Conservation (phyloP, 176 grass and related monocot genomes). For the Otatea glauca region DNA sequence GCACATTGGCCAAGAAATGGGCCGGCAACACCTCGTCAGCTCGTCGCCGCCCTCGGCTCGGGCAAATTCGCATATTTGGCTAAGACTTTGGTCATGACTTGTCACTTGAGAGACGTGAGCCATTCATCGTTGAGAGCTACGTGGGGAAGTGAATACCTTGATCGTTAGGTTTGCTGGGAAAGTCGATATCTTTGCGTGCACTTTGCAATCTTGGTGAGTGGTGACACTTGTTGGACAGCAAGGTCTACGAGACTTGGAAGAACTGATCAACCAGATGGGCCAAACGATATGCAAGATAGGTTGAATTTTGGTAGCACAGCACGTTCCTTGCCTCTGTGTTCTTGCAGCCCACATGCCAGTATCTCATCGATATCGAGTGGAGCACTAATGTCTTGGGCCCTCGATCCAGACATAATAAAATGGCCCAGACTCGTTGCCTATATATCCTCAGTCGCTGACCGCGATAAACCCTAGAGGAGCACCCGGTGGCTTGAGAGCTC, state of each 20-base stretch:
- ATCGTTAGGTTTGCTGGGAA: neutral
- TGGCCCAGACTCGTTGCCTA: neutral
- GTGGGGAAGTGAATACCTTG: neutral
- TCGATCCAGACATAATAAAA: too few species aligned
- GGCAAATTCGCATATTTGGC: neutral
- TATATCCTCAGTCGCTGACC: neutral
- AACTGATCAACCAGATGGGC: neutral
- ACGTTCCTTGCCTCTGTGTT: neutral
- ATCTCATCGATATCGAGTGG: neutral
- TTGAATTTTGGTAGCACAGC: neutral
- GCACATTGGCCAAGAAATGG: conserved; percentile 6
- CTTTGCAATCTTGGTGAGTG: neutral
- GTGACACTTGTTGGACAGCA: neutral
- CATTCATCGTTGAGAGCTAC: conserved; percentile 4
- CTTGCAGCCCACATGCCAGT: neutral
- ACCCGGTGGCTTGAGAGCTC: neutral
- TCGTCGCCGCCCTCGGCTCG: neutral
- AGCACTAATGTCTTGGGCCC: neutral
- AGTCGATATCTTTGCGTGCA: neutral
- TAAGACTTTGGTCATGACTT: neutral
- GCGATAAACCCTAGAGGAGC: neutral
- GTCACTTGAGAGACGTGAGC: neutral
- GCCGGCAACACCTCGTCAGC: neutral
- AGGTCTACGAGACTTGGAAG: neutral
- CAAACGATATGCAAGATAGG: neutral